Percentiles rank a stretch among this genome's conserved stretches.
Conservation (phyloP, 106 monocot genomes). For the Ottelia alismoides region DNA sequence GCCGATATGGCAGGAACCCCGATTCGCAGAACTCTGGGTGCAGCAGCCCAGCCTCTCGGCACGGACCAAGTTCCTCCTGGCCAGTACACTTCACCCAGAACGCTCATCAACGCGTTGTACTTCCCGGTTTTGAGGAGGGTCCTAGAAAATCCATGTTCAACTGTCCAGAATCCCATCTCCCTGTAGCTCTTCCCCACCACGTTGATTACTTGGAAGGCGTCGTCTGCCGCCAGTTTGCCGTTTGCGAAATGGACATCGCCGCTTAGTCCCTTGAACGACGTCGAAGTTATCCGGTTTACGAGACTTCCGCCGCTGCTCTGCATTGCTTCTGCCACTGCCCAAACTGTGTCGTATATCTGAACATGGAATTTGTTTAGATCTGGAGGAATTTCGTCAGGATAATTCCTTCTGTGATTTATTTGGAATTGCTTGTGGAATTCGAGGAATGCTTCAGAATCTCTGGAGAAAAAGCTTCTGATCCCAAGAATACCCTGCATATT, state of each 20-base stretch:
- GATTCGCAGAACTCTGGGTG: conserved; percentile 2
- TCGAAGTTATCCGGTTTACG: background rate
- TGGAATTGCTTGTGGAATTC: conserved; percentile 1
- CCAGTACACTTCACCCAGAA: conserved; percentile 14
- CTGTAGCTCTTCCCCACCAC: conserved; percentile 17
- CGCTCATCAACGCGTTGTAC: conserved; percentile 1
- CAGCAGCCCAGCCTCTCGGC: conserved; percentile 13
- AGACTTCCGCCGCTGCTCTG: background rate
- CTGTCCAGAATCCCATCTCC: conserved; percentile 18
- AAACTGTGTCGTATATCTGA: conserved; percentile 7
- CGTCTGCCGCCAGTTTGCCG: background rate
- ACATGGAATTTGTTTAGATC: background rate
- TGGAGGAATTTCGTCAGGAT: conserved; percentile 8
- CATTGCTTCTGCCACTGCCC: conserved; percentile 10
- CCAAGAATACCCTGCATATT: conserved; percentile 18
- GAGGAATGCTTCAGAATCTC: background rate
- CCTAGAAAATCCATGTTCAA: conserved; percentile 11
- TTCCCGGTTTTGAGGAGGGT: background rate
- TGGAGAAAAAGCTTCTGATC: conserved; percentile 4
- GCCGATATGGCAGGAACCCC: conserved; percentile 17
- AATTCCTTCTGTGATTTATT: background rate
- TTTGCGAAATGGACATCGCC: conserved; percentile 6
- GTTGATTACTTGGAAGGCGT: conserved; percentile 10
- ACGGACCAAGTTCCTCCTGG: conserved; percentile 10
- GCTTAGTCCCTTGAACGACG: conserved; percentile 8